Conservation (phyloP, 139 green algal genomes). For the Trebouxia sp. region DNA sequence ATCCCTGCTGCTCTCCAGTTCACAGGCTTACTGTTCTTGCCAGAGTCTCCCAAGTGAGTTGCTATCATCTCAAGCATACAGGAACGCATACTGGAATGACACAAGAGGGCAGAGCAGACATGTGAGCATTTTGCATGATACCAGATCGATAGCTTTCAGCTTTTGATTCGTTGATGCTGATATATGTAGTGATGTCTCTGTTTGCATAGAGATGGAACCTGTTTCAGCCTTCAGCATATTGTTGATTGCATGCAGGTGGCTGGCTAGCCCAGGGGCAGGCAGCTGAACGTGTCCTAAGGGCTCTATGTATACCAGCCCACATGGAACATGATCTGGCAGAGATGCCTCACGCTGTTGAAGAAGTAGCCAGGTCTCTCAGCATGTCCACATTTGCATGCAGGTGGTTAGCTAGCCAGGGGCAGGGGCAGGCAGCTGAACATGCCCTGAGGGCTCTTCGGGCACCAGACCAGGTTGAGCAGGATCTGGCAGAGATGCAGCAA, state of each 20-base stretch:
- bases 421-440: background rate
- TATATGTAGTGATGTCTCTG: no score
- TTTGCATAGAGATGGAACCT: no score
- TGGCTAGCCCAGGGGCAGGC: background rate
- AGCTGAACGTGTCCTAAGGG: background rate
- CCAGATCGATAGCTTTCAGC: no score
- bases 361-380: background rate
- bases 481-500: constrained; percentile 5
- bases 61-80: background rate
- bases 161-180: no score
- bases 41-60: constrained; percentile 65
- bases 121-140: background rate
- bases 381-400: background rate
- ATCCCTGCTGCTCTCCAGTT: constrained; percentile 61
- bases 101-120: no score
- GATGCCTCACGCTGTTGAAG: background rate
- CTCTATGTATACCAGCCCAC: background rate
- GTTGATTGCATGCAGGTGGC: constrained; percentile 23
- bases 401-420: constrained; percentile 33
- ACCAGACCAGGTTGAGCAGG: background rate
- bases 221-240: background rate
- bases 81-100: no score
- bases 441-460: constrained; percentile 4
- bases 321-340: background rate
- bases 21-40: constrained; percentile 53